Percentiles rank a stretch among this genome's conserved stretches.
Conservation (phyloP, 2,329 filamentous ascomycete genomes). For the Trichoderma breve region DNA sequence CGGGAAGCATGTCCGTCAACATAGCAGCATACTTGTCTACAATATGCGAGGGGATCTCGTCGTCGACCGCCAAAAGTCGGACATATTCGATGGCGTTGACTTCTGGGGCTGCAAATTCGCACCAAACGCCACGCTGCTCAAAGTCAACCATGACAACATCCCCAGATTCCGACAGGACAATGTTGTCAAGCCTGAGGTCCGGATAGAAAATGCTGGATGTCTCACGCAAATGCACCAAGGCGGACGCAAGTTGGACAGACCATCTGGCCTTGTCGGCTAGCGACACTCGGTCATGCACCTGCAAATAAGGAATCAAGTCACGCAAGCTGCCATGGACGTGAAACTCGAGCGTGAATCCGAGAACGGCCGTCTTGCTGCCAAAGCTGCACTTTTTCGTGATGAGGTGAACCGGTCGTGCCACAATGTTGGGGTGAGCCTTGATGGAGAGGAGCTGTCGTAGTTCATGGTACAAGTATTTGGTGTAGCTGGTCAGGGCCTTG, state of each 20-base stretch:
- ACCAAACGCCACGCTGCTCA: slow-evolving; percentile 63
- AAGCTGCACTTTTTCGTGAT: slow-evolving; percentile 56
- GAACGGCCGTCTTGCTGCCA: slow-evolving; percentile 53
- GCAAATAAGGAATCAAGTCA: slow-evolving; percentile 52
- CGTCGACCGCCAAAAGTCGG: slow-evolving; percentile 51
- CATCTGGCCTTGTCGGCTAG: slow-evolving; percentile 50
- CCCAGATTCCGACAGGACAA: slow-evolving; percentile 48
- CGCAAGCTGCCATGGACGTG: slow-evolving; percentile 55
- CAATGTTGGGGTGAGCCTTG: slow-evolving; percentile 51
- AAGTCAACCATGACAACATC: slow-evolving; percentile 59
- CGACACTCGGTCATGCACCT: slow-evolving; percentile 44
- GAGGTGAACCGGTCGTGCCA: slow-evolving; percentile 51
- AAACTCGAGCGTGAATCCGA: slow-evolving; percentile 57
- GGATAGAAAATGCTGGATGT: slow-evolving; percentile 52
- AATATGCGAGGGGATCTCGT: slow-evolving; percentile 43
- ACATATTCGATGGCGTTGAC: slow-evolving; percentile 59
- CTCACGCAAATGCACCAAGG: slow-evolving; percentile 49
- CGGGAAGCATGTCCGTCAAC: slow-evolving; percentile 45
- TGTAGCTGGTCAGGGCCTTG: slow-evolving; percentile 56
- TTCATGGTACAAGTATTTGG: slow-evolving; percentile 62
- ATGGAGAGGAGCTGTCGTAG: slow-evolving; percentile 54
- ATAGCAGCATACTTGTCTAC: slow-evolving; percentile 41
- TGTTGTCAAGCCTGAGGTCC: slow-evolving; percentile 59
- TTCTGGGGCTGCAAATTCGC: slow-evolving; percentile 59
- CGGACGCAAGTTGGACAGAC: slow-evolving; percentile 52